Conservation (phyloP, 2,329 filamentous ascomycete species). For the Sporothrix phasma region DNA sequence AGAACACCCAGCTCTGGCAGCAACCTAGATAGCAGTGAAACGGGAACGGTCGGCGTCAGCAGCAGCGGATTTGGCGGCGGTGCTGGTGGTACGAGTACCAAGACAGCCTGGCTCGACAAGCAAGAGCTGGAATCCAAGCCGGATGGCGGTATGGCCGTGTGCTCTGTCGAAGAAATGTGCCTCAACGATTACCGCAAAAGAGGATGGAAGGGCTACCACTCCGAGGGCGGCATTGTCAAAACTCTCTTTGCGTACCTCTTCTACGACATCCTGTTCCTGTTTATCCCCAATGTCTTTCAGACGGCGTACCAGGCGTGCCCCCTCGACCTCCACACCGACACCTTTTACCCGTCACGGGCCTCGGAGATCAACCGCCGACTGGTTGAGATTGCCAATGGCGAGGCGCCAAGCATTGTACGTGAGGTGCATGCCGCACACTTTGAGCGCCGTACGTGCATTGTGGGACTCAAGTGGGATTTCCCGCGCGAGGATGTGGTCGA, state of each 20-base stretch:
- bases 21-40: not conserved
- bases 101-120: constrained; percentile 84
- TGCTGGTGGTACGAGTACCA: constrained; percentile 34
- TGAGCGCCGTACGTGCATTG: constrained; percentile 68
- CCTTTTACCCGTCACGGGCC: constrained; percentile 76
- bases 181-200: constrained; percentile 70
- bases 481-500: constrained; percentile 68
- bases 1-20: constrained; percentile 21
- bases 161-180: constrained; percentile 90
- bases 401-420: constrained; percentile 55
- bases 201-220: constrained; percentile 92
- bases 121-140: not conserved
- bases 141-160: constrained; percentile 40
- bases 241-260: constrained; percentile 88
- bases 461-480: constrained; percentile 88
- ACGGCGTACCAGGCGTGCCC: constrained; percentile 92
- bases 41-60: not conserved
- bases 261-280: constrained; percentile 84
- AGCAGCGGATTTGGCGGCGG: not conserved
- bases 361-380: constrained; percentile 83
- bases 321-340: constrained; percentile 83
- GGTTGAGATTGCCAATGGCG: constrained; percentile 78
- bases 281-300: constrained; percentile 94
- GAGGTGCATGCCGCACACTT: constrained; percentile 59
- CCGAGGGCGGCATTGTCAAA: constrained; percentile 83